Evolutionary conservation across 2,329 filamentous ascomycete genomes (phyloP), one percentile per base, ranked within the genome.

Genomic region (Aspergillus sp.): DNA sequence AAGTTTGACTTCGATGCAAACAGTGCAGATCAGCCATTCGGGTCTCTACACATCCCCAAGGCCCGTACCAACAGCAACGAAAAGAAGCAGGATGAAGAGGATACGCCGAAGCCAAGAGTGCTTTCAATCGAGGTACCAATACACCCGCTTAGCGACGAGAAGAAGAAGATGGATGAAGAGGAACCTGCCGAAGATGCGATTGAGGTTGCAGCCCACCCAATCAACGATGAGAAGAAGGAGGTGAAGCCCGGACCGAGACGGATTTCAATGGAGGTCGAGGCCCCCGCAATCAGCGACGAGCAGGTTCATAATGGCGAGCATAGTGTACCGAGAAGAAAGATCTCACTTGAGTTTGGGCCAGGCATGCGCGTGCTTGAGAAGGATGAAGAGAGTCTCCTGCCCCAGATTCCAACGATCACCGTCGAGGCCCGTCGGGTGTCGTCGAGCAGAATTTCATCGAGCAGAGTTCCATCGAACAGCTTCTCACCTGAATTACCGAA

Each of bases 1-100:
- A 67, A 15, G 34, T 41, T 76, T 8, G 74, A 77, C 52, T 68
- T 74, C 41, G 69, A 71, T 13, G 72, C 71, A 13, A 71, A 71
- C 57, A 66, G 69, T 5, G 69, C 69, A 46, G 71, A 71, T 17
- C 64, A 65, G 17, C 70, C 69, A 41, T 48, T 54, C 31, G 47
- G 38, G 23, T 31, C 47, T 5, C 15, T 57, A 11, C 34, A 19
- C 31, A 46, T 57, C 23, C 55, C 55, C 13, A 57, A 52, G 28
- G 47, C 31, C 7, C 53, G 53, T 11, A 11, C 34, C 19, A 53
- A 6, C 11, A 53, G 30, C 7, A 53, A 22, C 30, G 19, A 53
- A n/a, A 7, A 34, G 22, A 19, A 53, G 31, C 8, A 41, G n/a
- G 30, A 28, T 38, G 31, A 51, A 28, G 31, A 51, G n/a, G n/a